Evolutionary conservation across 2,329 filamentous ascomycete genomes (phyloP), one percentile per base, ranked within the genome.

Genomic region (Aspergillus pseudonomiae): DNA sequence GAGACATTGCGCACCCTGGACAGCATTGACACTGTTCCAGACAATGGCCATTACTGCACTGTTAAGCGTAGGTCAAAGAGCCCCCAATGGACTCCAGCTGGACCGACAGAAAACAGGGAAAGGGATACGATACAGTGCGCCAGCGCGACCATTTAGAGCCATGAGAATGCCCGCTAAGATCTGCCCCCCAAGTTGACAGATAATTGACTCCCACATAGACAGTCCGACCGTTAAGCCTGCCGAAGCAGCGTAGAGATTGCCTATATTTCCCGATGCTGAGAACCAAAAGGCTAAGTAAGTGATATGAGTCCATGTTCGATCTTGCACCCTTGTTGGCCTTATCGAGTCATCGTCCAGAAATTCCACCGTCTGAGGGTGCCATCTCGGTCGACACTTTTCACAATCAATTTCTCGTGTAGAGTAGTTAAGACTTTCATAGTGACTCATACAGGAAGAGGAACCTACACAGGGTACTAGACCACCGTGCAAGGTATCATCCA

Each of bases 191-290:
- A 79, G 70, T 50, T 76, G 69, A 70, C 79, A 76, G 54, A 69
- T 80, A 32, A 84, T 63, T 16, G 78, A 77, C 67, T 84, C 82
- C 83, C 83, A 85, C 77, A 84, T 82, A 46, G 76, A 80, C 26
- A 85, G 71, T 11, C 83, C 83, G 10, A 80, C 65, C 2, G 80
- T 72, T 67, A 80, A 77, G 1, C 75, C 79, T 5, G 79, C 75
- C 6, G 76, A 77, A 2, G 75, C 75, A 16, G 76, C 72, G 69
- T 82, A 79, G 71, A 78, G 75, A 61, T 77, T 77, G 28, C 75
- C 75, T 6, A 79, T 77, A 26, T 78, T 78, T 34, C 77, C 76
- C 9, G 72, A 68, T 10, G 68, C 65, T 11, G 78, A 78, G 67
- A 81, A 80, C 80, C 80, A 82, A 63, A 81, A 81, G 6, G 74